These are phyloP conservation scores for Odontarrhena argentea DNA, from an alignment of 345 rosid species.

Conservation along the genomic window DNA sequence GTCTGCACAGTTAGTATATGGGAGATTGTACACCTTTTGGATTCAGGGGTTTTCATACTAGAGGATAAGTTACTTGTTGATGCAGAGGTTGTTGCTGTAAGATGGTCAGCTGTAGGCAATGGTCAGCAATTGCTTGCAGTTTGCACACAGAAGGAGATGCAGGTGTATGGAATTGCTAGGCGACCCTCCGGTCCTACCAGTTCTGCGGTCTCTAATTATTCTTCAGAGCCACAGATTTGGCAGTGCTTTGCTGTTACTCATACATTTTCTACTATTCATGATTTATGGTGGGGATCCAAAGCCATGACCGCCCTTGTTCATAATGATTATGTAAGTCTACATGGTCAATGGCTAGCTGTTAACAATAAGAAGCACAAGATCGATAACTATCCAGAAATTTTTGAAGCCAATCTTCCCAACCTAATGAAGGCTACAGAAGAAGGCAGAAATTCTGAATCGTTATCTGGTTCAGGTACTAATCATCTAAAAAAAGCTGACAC, in stretches of 20 bases:
- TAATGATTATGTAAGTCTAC: conserved; percentile 56
- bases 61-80: conserved; percentile 62
- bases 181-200: conserved; percentile 51
- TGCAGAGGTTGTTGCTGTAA: conserved; percentile 54
- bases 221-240: conserved; percentile 58
- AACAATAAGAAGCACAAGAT: conserved; percentile 39
- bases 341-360: conserved; percentile 62
- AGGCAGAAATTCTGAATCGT: conserved; percentile 38
- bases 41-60: conserved; percentile 63
- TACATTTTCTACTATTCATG: conserved; percentile 51
- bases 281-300: conserved; percentile 70
- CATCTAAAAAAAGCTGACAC: conserved; percentile 32
- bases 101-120: conserved; percentile 68
- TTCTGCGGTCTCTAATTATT: conserved; percentile 41
- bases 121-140: conserved; percentile 74
- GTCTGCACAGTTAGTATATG: conserved; percentile 54
- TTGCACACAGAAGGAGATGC: conserved; percentile 69
- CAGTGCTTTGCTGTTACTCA: conserved; percentile 67
- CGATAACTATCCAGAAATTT: conserved; percentile 31
- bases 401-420: conserved; percentile 33
- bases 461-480: conserved; percentile 42
- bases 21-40: conserved; percentile 58
- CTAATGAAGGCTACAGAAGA: conserved; percentile 35
- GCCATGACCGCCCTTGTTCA: conserved; percentile 60
- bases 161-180: conserved; percentile 56